A percentile compares a stretch with the other conserved stretches of the same genome.
Conservation (phyloP, 768 basidiomycete genomes). For the Pulveroboletus ravenelii region DNA sequence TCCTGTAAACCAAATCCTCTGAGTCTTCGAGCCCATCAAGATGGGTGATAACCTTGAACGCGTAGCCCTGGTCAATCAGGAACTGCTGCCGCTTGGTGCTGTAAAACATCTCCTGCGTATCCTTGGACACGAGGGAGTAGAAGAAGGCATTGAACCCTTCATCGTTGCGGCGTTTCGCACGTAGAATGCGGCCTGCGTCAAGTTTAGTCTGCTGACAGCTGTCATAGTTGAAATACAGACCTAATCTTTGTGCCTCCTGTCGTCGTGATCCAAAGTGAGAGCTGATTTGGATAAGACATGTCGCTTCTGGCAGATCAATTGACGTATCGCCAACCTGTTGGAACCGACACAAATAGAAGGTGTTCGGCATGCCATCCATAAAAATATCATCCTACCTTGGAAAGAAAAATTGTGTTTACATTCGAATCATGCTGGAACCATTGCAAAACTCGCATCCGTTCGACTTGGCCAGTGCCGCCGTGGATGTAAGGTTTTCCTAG, state of each 20-base stretch:
- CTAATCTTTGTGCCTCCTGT: slow-evolving; percentile 95
- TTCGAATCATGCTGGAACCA: slow-evolving; percentile 93
- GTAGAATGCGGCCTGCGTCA: slow-evolving; percentile 79
- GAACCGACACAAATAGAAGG: slow-evolving; percentile 13
- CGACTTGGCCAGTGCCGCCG: slow-evolving; percentile 90
- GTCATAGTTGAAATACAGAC: slow-evolving; percentile 39
- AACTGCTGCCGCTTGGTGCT: slow-evolving; percentile 99
- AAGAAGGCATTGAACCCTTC: slow-evolving; percentile 99
- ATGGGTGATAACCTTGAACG: slow-evolving; percentile 99
- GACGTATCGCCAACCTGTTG: slow-evolving; percentile 93
- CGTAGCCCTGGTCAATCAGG: slow-evolving; percentile 97
- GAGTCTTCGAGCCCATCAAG: slow-evolving; percentile 87
- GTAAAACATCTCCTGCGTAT: slow-evolving; percentile 99
- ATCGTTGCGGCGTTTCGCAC: slow-evolving; percentile 96
- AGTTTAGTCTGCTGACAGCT: slow-evolving; percentile 11
- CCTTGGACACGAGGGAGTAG: slow-evolving; percentile 97
- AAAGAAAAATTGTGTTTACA: slow-evolving; percentile 97
- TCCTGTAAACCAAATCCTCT: slow-evolving; percentile 87
- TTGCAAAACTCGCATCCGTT: slow-evolving; percentile 91
- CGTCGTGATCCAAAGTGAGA: slow-evolving; percentile 98
- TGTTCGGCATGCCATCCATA: slow-evolving; percentile 6
- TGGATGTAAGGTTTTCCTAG: slow-evolving; percentile 94
- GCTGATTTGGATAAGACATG: slow-evolving; percentile 98
- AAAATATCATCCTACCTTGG: slow-evolving; percentile 58
- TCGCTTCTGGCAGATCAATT: slow-evolving; percentile 98